phyloP scores from a whole-genome alignment of 352 stramenopile genomes.

The Pythium angustatum region DNA sequence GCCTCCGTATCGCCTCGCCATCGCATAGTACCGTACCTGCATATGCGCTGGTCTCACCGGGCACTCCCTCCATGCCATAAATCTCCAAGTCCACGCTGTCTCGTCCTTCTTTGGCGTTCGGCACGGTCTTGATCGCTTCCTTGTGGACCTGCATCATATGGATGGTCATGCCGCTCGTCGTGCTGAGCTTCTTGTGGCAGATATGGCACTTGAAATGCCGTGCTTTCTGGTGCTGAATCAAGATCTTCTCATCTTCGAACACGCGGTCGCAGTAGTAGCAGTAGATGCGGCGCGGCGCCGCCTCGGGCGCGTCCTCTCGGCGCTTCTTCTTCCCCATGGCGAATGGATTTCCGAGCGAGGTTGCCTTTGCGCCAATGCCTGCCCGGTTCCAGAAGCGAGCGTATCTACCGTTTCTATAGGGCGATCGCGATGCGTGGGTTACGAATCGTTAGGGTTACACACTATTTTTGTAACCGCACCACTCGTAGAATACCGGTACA shows the following conservation, averaged over 20 bases:
- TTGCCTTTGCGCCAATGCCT: conserved; percentile 12
- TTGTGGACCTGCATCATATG: conserved; percentile 91
- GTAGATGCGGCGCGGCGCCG: conserved; percentile 67
- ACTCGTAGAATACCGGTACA: no score
- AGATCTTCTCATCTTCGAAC: conserved; percentile 91
- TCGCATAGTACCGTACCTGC: conserved; percentile 10
- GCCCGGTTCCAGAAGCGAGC: conserved; percentile 11
- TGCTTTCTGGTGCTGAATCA: conserved; percentile 94
- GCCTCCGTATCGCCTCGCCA: not conserved
- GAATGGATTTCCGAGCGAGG: not conserved
- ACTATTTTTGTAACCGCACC: no score
- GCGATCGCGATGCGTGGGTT: no score
- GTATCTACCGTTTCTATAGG: conserved; percentile 27
- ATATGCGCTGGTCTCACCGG: conserved; percentile 40
- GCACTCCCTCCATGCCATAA: conserved; percentile 90
- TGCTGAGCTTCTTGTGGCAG: conserved; percentile 92
- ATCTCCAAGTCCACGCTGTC: conserved; percentile 86
- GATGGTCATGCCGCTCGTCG: conserved; percentile 87
- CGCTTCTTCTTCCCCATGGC: conserved; percentile 87
- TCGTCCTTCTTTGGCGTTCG: conserved; percentile 82
- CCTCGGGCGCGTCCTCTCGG: conserved; percentile 53
- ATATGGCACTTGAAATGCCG: conserved; percentile 92
- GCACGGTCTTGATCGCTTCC: conserved; percentile 75
- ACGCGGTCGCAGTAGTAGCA: conserved; percentile 94
- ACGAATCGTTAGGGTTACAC: no score